These are phyloP conservation scores for Cryptococcus wingfieldii DNA, from an alignment of 1,284 basidiomycete species.

Conservation along the genomic window DNA sequence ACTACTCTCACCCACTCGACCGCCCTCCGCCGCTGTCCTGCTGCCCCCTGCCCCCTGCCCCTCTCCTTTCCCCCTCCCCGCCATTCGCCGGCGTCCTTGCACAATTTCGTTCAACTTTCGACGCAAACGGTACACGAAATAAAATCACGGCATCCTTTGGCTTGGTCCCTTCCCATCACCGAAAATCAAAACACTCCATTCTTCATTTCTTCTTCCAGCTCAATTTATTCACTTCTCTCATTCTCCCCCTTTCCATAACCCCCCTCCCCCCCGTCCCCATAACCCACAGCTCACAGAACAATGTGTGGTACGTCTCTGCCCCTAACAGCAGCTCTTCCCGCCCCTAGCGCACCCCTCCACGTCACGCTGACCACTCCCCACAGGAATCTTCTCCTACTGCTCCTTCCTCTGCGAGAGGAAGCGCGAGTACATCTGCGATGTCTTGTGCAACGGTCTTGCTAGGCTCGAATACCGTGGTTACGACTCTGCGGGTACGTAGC, in stretches of 20 bases:
- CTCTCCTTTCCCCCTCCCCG: neutral
- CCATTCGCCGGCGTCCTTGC: neutral
- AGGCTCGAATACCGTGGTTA: constrained; percentile 98
- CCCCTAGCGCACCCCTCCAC: neutral
- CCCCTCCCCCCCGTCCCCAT: no score
- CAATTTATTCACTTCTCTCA: neutral
- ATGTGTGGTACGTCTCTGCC: neutral
- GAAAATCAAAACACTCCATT: neutral
- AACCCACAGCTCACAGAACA: neutral
- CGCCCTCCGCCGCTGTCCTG: neutral
- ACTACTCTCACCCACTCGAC: neutral
- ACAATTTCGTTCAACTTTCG: neutral
- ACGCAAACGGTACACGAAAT: neutral
- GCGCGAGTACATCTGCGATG: constrained; percentile 87
- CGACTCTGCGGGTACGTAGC: constrained; percentile 70
- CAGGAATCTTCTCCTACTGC: constrained; percentile 91
- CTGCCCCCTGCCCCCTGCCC: neutral
- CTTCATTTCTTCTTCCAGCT: neutral
- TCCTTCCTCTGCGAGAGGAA: constrained; percentile 91
- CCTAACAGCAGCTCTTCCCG: no score
- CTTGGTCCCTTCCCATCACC: neutral
- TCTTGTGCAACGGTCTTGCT: constrained; percentile 85
- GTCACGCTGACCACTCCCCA: neutral
- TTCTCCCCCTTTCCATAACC: neutral
- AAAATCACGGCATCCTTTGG: no score